phyloP scores from a whole-genome alignment of 139 green algal genomes.

The Pseudopediastrum boryanum region DNA sequence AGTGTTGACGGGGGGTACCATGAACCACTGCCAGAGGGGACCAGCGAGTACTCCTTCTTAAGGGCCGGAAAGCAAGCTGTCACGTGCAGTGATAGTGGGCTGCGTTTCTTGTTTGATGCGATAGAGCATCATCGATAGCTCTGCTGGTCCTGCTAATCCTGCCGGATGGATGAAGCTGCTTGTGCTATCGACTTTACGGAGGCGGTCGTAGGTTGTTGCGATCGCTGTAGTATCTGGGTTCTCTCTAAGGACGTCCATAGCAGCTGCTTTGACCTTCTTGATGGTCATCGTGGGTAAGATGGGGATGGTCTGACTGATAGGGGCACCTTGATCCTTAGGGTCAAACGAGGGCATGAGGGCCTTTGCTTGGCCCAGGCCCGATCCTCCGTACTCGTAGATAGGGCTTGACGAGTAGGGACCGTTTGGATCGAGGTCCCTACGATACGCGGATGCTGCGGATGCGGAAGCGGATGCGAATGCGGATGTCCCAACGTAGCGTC shows the following conservation, averaged over 20 bases:
- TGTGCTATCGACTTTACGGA: not conserved
- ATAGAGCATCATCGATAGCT: conserved; percentile 24
- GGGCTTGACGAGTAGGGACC: too few species aligned
- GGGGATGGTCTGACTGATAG: not conserved
- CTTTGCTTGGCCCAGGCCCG: too few species aligned
- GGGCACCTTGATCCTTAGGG: too few species aligned
- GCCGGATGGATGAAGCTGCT: conserved; percentile 31
- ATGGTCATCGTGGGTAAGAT: conserved; percentile 5
- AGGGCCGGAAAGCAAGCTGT: conserved; percentile 7
- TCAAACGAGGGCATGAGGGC: too few species aligned
- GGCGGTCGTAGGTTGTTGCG: conserved; percentile 14
- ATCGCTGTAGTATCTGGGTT: not conserved
- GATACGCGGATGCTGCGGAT: too few species aligned
- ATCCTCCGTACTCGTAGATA: too few species aligned
- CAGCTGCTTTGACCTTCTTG: conserved; percentile 2
- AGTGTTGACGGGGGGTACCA: conserved; percentile 11
- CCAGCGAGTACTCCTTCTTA: not conserved
- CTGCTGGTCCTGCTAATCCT: conserved; percentile 1
- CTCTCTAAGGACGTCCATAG: conserved; percentile 1
- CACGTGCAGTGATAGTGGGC: not conserved
- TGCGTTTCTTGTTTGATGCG: not conserved
- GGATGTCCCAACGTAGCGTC: too few species aligned
- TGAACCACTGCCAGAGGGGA: too few species aligned
- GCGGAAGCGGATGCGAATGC: too few species aligned
- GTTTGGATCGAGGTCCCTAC: too few species aligned